Conservation (phyloP, 169 alveolate species). For the Plasmodium blacklocki region DNA sequence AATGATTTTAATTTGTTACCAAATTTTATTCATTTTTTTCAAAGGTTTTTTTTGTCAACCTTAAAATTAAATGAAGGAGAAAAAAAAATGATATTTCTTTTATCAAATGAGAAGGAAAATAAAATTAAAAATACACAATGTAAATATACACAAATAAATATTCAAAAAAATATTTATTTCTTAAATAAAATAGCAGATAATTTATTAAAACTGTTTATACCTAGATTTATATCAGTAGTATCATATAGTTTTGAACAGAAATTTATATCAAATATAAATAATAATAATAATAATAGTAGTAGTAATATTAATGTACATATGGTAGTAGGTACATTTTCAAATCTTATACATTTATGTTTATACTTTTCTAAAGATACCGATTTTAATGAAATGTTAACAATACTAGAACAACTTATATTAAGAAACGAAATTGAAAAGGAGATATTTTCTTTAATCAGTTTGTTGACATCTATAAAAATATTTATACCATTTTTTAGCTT, state of each 20-base stretch:
- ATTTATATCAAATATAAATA: slow-evolving; percentile 6
- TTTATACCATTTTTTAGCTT: slow-evolving; percentile 53
- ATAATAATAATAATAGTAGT: neutral
- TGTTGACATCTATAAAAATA: slow-evolving; percentile 47
- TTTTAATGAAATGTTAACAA: slow-evolving; percentile 33
- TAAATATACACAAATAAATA: slow-evolving; percentile 56
- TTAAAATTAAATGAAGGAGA: slow-evolving; percentile 18
- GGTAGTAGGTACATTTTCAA: slow-evolving; percentile 27
- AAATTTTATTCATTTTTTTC: slow-evolving; percentile 40
- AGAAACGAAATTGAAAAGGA: slow-evolving; percentile 60
- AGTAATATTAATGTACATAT: slow-evolving; percentile 11
- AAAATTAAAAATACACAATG: slow-evolving; percentile 10
- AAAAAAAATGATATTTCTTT: neutral
- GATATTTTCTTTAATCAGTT: slow-evolving; percentile 44
- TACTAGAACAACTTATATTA: slow-evolving; percentile 36
- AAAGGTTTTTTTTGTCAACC: slow-evolving; percentile 36
- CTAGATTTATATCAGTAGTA: slow-evolving; percentile 41
- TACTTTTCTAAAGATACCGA: slow-evolving; percentile 38
- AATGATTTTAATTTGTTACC: slow-evolving; percentile 31
- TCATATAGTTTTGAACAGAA: slow-evolving; percentile 23
- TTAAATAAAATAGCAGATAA: slow-evolving; percentile 54
- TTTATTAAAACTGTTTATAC: slow-evolving; percentile 58
- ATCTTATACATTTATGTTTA: slow-evolving; percentile 33
- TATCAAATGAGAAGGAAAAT: neutral
- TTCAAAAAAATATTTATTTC: slow-evolving; percentile 60